Evolutionary conservation across 371 early-diverging fungal genomes (phyloP), one percentile per base, ranked within the genome.

Genomic region (Mortierella polycephala): DNA sequence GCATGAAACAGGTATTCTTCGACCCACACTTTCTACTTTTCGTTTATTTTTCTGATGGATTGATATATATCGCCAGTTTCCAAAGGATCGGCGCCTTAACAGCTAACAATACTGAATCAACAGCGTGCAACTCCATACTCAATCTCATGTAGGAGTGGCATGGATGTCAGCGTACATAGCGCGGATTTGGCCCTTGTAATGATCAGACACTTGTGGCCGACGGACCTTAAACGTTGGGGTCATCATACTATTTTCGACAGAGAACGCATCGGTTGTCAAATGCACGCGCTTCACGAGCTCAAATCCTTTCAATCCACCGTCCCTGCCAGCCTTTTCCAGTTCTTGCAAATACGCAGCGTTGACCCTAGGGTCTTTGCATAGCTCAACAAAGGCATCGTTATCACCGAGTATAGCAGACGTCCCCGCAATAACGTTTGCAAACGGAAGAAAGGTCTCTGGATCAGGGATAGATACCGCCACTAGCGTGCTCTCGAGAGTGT

Each of bases 391-490:
- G 8, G 70, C 70, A 18, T 68, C 62, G 37, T 50, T 61, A 60
- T 82, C 74, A 57, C 60, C 77, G n/a, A 72, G 65, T 8, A 81
- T 63, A 9, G 72, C 46, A 47, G 61, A 42, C 23, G 64, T 49
- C 13, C 57, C 64, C 6, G 55, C 57, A 39, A 69, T 52, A 11
- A 79, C 70, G 5, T 83, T 82, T 30, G 84, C 82, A 62, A 85
- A 84, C 10, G 71, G 73, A 5, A 70, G 44, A 57, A 88, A 83
- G 0, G 81, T 80, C 64, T 89, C 91, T 5, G 87, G 82, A 23
- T 94, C 93, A 5, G 96, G 97, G 3, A 97, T 95, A 6, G 93
- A 81, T 37, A 98, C 84, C 47, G 87, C 93, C 1, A 97, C 96
- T 56, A 97, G 85, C 18, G 81, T 81, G 75, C 82, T 85, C 75